Percentiles rank a stretch among this genome's conserved stretches.
phyloP scores from a whole-genome alignment of 1,284 basidiomycete species.

The Agaricales sp. region DNA sequence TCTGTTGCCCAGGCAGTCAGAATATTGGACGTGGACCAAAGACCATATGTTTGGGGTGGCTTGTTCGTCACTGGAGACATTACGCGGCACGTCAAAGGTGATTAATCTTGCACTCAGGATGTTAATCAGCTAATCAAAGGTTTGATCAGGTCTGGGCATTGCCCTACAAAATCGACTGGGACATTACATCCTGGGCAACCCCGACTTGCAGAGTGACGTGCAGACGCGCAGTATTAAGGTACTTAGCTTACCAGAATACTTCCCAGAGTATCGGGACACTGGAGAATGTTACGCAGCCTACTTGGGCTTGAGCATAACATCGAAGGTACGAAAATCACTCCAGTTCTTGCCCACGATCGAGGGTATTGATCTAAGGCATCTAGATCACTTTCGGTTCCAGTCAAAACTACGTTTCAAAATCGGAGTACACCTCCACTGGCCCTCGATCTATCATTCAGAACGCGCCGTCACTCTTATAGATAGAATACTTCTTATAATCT shows the following conservation, averaged over 20 bases:
- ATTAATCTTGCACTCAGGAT: constrained; percentile 17
- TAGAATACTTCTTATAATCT: too few species aligned
- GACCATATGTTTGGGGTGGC: constrained; percentile 71
- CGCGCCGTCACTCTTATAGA: constrained; percentile 57
- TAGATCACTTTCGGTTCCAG: neutral
- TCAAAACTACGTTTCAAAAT: constrained; percentile 58
- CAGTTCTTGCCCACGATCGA: constrained; percentile 8
- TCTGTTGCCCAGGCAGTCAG: constrained; percentile 51
- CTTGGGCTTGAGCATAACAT: constrained; percentile 78
- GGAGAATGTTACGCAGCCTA: constrained; percentile 80
- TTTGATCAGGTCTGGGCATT: constrained; percentile 43
- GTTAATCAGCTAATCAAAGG: too few species aligned
- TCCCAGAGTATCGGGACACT: constrained; percentile 81
- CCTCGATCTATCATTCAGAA: constrained; percentile 65
- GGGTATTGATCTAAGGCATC: constrained; percentile 26
- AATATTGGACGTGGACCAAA: constrained; percentile 50
- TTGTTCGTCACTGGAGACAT: constrained; percentile 80
- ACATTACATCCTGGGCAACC: constrained; percentile 57
- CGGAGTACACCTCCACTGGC: constrained; percentile 62
- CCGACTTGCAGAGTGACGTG: constrained; percentile 54
- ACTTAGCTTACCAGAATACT: constrained; percentile 83
- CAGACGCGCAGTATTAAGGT: constrained; percentile 62
- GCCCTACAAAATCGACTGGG: constrained; percentile 71
- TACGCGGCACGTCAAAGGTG: constrained; percentile 69
- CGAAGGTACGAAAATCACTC: constrained; percentile 55